Evolutionary conservation across 306 rosid species (phyloP).

Genomic region (Casuarina cunninghamiana): DNA sequence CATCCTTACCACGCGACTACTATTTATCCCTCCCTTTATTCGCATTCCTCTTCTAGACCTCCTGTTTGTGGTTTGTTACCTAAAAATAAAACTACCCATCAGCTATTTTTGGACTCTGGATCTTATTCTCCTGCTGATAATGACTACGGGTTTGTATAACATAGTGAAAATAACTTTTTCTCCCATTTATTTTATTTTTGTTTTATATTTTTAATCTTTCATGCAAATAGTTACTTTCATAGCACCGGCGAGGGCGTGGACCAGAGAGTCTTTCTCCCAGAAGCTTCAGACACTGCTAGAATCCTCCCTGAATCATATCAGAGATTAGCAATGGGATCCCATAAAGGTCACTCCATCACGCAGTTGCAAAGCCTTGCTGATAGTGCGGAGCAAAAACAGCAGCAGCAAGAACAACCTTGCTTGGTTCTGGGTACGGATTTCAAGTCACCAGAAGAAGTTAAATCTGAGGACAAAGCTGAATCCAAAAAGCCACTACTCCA

Average conservation of each 20-base stretch:
- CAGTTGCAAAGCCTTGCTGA: constrained; percentile 51
- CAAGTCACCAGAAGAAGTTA: constrained; percentile 60
- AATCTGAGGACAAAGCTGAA: constrained; percentile 61
- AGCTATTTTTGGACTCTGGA: constrained; percentile 62
- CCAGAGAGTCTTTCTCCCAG: constrained; percentile 84
- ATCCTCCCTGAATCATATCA: constrained; percentile 53
- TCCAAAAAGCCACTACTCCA: constrained; percentile 88
- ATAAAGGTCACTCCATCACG: constrained; percentile 51
- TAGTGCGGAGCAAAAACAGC: constrained; percentile 30
- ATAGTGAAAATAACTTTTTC: background rate
- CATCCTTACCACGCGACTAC: constrained; percentile 51
- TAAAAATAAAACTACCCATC: constrained; percentile 49
- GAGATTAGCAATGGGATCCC: constrained; percentile 53
- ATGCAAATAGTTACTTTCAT: constrained; percentile 50
- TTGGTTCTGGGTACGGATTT: constrained; percentile 87
- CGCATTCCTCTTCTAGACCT: constrained; percentile 56
- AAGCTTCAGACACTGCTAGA: constrained; percentile 61
- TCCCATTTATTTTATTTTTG: background rate
- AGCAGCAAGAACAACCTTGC: constrained; percentile 64
- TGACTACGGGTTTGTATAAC: constrained; percentile 62
- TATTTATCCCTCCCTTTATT: constrained; percentile 50
- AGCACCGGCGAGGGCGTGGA: constrained; percentile 73
- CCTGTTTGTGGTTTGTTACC: constrained; percentile 48
- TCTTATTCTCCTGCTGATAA: constrained; percentile 57
- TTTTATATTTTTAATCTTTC: constrained; percentile 2